These are phyloP conservation scores for Alternaria ventricosa DNA, from an alignment of 2,329 filamentous ascomycete species.

Conservation along the genomic window DNA sequence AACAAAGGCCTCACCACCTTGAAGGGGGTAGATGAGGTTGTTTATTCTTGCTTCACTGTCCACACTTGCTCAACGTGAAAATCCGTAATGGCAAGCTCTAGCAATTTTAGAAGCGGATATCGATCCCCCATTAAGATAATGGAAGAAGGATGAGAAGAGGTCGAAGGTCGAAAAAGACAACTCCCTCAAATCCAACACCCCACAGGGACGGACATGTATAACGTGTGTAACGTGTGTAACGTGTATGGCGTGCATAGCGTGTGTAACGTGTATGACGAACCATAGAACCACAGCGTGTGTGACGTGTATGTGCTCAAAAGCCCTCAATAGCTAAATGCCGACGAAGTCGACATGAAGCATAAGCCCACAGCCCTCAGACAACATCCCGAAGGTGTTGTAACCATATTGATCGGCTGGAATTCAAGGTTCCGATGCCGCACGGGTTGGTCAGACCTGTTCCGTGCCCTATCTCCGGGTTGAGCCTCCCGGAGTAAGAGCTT, in stretches of 20 bases:
- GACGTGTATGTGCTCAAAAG: slow-evolving; percentile 6
- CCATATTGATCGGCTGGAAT: background rate
- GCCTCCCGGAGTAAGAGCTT: background rate
- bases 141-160: slow-evolving; percentile 1
- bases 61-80: slow-evolving; percentile 50
- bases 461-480: slow-evolving; percentile 1
- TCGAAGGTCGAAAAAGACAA: background rate
- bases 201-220: slow-evolving; percentile 7
- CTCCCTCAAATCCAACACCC: background rate
- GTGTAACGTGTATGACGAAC: background rate
- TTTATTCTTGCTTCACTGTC: slow-evolving; percentile 51
- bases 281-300: background rate
- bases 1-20: slow-evolving; percentile 39
- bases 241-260: background rate
- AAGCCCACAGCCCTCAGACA: background rate
- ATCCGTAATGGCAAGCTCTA: slow-evolving; percentile 51
- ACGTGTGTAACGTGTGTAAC: background rate
- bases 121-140: background rate
- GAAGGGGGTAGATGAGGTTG: slow-evolving; percentile 31
- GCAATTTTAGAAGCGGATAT: slow-evolving; percentile 49
- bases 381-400: slow-evolving; percentile 9
- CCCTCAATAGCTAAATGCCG: slow-evolving; percentile 8
- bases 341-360: slow-evolving; percentile 1
- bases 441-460: slow-evolving; percentile 24
- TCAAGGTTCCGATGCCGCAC: background rate